These are phyloP conservation scores for Lentinula novae-zelandiae DNA, from an alignment of 1,284 basidiomycete species.

Conservation along the genomic window DNA sequence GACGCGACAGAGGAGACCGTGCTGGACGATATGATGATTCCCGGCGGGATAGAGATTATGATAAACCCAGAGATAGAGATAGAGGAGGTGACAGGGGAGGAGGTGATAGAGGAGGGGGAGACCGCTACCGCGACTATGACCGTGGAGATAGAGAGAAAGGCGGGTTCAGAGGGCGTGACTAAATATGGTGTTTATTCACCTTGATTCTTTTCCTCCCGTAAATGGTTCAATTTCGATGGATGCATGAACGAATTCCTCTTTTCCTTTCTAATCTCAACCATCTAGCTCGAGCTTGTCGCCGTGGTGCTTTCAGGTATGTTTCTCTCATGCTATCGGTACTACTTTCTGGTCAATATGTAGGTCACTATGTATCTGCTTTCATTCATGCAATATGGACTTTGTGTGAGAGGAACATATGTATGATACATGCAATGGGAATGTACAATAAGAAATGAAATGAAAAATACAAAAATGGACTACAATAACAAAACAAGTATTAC, in stretches of 20 bases:
- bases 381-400: neutral
- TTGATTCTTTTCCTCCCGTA: too few relatives aligned
- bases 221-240: too few relatives aligned
- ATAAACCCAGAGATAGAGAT: neutral
- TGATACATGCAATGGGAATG: too few relatives aligned
- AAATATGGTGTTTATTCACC: neutral
- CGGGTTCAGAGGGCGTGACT: neutral
- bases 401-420: too few relatives aligned
- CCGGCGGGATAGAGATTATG: constrained; percentile 16
- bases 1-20: constrained; percentile 28
- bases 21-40: constrained; percentile 22
- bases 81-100: constrained; percentile 8
- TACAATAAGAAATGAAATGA: neutral
- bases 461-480: neutral
- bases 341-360: neutral
- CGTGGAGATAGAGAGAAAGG: constrained; percentile 20
- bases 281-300: neutral
- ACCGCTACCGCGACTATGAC: constrained; percentile 21
- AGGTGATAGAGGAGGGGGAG: constrained; percentile 23
- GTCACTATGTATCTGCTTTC: neutral
- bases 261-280: neutral
- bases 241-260: neutral
- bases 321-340: neutral
- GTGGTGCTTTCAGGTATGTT: neutral
- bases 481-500: constrained; percentile 24